Conservation (phyloP, 164 flowering plant species). For the grape (Vitis vinifera) region DNA sequence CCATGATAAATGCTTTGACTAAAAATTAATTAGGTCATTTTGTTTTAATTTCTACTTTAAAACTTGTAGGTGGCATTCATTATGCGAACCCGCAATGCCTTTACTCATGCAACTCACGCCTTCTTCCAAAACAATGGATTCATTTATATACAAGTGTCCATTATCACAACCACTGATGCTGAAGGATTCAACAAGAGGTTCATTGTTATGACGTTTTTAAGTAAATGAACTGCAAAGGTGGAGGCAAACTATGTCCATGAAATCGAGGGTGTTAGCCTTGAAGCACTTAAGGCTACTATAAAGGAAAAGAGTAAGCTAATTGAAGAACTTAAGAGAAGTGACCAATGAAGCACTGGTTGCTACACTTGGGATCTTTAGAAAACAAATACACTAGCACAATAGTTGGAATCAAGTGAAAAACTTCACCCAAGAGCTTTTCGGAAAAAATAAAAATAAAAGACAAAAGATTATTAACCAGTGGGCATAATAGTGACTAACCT, state of each 20-base stretch:
- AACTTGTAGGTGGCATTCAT: slow-evolving; percentile 69
- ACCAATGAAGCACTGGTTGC: slow-evolving; percentile 60
- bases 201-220: too few species aligned
- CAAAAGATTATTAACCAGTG: too few species aligned
- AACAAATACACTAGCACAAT: slow-evolving; percentile 49
- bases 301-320: slow-evolving; percentile 57
- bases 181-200: too few species aligned
- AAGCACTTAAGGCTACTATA: slow-evolving; percentile 51
- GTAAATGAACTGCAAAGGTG: slow-evolving; percentile 17
- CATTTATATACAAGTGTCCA: slow-evolving; percentile 66
- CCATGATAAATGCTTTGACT: neutral
- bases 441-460: too few species aligned
- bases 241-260: slow-evolving; percentile 20
- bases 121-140: slow-evolving; percentile 79
- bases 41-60: too few species aligned
- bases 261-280: slow-evolving; percentile 38
- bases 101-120: slow-evolving; percentile 56
- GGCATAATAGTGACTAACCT: too few species aligned
- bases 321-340: slow-evolving; percentile 75
- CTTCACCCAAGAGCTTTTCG: too few species aligned
- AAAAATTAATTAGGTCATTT: too few species aligned
- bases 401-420: too few species aligned
- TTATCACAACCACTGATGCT: too few species aligned
- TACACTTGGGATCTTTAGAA: slow-evolving; percentile 72
- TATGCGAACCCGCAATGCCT: slow-evolving; percentile 61